Base-by-base conservation (phyloP, 2,329 filamentous ascomycete species). In the Aspergillus niger region DNA sequence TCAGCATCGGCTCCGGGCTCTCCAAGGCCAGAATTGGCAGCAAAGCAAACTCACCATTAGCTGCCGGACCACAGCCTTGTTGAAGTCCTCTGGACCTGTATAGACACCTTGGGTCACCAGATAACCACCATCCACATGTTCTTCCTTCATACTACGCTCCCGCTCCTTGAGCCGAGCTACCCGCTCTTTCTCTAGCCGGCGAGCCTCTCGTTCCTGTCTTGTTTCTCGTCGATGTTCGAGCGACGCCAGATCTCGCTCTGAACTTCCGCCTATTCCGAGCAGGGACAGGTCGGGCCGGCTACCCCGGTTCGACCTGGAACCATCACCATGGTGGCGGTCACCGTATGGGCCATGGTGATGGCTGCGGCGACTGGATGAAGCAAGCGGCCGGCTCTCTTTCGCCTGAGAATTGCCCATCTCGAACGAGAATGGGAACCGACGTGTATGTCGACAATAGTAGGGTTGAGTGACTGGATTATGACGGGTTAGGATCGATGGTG, bases 101-200 rank as follows among this genome's bases (percentile, higher is more conserved):
- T 99, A 99, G 53, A 93, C 91, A 38, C 95, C 95, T 72, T 97
- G 86, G 0, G 95, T 99, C 32, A 99, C 95, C 51, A 99, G 80
- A 78, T 89, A 99, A 22, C 95, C 95, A 20, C 95, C 95, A 76
- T 99, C 95, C 3, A 98, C 90, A 74, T 93, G 87, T 74, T 99
- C 95, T 69, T 97, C 93, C 65, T 83, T 88, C 80, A 98, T 87
- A 72, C 95, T 99, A 66, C 90, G 85, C 76, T 97, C 93, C 51
- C 95, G 86, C 75, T 99, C 95, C 74, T 92, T 92, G 47, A 89
- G 78, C 60, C 95, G 84, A 39, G 86, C 83, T 15, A 85, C 81
- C 49, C 91, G 87, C 75, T 98, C 94, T 70, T 88, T 90, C 75
- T 97, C 94, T 58, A 92, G 79, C 64, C 89, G 90, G 64, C 94